phyloP scores from a whole-genome alignment of 208 protist genomes.

The Acanthamoeba healyi region DNA sequence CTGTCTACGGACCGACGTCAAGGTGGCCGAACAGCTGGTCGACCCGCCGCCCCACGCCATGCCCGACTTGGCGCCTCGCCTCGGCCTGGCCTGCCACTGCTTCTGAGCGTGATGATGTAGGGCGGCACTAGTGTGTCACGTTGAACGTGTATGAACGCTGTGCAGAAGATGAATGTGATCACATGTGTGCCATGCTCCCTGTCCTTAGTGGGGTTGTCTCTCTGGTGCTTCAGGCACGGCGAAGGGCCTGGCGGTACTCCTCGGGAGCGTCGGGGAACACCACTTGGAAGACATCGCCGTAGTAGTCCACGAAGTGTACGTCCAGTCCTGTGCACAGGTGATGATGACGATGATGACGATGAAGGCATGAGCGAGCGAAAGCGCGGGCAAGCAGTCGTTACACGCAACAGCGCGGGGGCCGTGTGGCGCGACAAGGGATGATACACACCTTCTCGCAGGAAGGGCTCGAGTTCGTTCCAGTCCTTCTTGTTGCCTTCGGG shows the following conservation, averaged over 20 bases:
- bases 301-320: constrained; percentile 64
- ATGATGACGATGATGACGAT: background rate
- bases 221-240: background rate
- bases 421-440: background rate
- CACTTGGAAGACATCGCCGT: constrained; percentile 54
- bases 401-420: no score
- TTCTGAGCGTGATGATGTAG: background rate
- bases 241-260: background rate
- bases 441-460: background rate
- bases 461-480: constrained; percentile 86
- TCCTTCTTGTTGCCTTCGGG: constrained; percentile 91
- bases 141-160: no score
- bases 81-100: background rate
- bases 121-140: no score
- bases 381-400: background rate
- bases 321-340: constrained; percentile 13
- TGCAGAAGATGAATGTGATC: no score
- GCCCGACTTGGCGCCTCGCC: background rate
- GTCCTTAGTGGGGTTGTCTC: background rate
- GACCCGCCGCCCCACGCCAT: background rate
- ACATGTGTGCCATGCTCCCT: no score
- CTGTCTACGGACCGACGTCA: background rate
- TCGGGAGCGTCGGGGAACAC: constrained; percentile 34
- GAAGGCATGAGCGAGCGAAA: background rate
- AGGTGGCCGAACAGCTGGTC: background rate